Evolutionary conservation across 2,329 filamentous ascomycete genomes (phyloP).

Genomic region (Elsinoe batatas): DNA sequence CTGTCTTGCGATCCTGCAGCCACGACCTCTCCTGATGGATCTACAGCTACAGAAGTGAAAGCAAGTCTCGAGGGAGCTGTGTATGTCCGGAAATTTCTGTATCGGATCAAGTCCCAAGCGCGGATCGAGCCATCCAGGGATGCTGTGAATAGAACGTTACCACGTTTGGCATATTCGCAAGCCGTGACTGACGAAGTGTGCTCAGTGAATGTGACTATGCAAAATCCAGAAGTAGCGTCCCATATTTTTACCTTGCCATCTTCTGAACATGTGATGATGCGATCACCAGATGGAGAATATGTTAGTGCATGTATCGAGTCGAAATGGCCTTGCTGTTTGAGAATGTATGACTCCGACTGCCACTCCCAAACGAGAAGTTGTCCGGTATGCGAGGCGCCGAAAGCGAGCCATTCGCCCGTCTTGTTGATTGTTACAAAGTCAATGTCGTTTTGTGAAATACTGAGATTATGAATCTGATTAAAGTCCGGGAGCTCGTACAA

Average conservation of each 20-base stretch:
- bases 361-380: constrained; percentile 99
- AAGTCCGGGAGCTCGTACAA: constrained; percentile 95
- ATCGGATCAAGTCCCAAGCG: constrained; percentile 92
- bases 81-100: constrained; percentile 95
- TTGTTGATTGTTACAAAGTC: constrained; percentile 92
- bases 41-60: constrained; percentile 91
- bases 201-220: constrained; percentile 95
- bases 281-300: constrained; percentile 88
- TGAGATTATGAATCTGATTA: constrained; percentile 83
- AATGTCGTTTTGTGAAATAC: constrained; percentile 94
- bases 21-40: constrained; percentile 91
- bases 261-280: constrained; percentile 86
- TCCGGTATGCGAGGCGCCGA: constrained; percentile 88
- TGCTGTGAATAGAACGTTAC: constrained; percentile 90
- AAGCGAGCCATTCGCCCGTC: constrained; percentile 92
- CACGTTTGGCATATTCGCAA: constrained; percentile 89
- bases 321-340: constrained; percentile 96
- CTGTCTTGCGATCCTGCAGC: constrained; percentile 92
- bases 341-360: constrained; percentile 97
- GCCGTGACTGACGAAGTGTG: constrained; percentile 90
- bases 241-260: constrained; percentile 98
- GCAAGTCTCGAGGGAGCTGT: constrained; percentile 85
- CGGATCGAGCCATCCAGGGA: constrained; percentile 89
- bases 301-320: constrained; percentile 89
- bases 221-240: constrained; percentile 95